Evolutionary conservation across 2,329 filamentous ascomycete species (phyloP), one percentile per base, ranked within the genome.

Genomic region (Phoma sp.): DNA sequence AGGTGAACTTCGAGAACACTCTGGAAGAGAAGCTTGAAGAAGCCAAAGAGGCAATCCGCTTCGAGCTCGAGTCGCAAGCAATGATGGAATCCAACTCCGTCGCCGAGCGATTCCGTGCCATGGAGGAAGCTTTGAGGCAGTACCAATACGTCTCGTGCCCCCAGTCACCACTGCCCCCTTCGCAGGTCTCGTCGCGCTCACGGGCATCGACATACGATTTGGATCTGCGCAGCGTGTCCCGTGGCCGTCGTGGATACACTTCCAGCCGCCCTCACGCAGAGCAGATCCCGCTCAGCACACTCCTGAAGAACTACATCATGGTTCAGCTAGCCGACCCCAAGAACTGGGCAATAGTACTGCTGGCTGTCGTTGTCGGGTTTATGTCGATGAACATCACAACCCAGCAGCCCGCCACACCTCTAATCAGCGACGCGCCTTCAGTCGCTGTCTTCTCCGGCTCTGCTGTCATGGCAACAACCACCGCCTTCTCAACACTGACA

Each of bases 291-390:
- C 71, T 86, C 0, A 73, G 76, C 13, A 79, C 79, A 0, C 71
- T 86, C 11, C 56, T 85, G 39, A 73, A 77, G 54, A 85, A 84
- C 63, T 86, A 84, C 60, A 52, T 85, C 14, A 72, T 78, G 23
- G 70, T 84, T 1, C 70, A 85, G 18, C 74, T 80, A 2, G 76
- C 77, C 39, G 84, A 87, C 59, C 75, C 76, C 40, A 77, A 80
- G 33, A 86, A 86, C 61, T 70, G 84, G 9, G 71, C 77, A 14
- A 79, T 85, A 30, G 68, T 77, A 7, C 54, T 81, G 4, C 70
- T 86, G 3, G 75, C 75, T 38, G 52, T 75, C 11, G 54, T 80
- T 5, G 73, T 82, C 4, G 56, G 79, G 1, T 75, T 79, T 55
- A 67, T 82, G 24, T 52, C 66, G 18, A 66, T 66, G 60, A 68